Conservation (phyloP, 768 basidiomycete genomes). For the Russula olivacea region DNA sequence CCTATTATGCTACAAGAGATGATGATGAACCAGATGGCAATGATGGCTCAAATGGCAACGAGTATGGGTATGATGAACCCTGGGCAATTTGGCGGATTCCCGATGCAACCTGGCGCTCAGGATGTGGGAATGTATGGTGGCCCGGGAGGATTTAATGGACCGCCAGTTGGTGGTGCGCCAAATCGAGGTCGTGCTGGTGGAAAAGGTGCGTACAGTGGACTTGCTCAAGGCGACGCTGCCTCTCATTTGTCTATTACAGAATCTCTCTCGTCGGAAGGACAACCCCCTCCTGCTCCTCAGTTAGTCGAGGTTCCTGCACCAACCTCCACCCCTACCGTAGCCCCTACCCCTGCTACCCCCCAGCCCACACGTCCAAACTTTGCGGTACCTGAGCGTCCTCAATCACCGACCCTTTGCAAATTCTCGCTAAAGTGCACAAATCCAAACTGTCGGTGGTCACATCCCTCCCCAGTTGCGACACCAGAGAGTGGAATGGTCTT, state of each 20-base stretch:
- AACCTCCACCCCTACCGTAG: slow-evolving; percentile 24
- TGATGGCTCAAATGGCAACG: slow-evolving; percentile 90
- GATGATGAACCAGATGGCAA: slow-evolving; percentile 87
- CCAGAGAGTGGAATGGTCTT: slow-evolving; percentile 91
- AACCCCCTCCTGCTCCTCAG: slow-evolving; percentile 24
- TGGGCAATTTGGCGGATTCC: slow-evolving; percentile 56
- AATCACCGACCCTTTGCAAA: slow-evolving; percentile 90
- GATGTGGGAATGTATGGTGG: slow-evolving; percentile 45
- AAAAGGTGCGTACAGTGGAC: slow-evolving; percentile 26
- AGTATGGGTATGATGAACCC: slow-evolving; percentile 75
- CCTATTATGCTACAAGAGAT: slow-evolving; percentile 79
- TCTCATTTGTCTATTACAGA: slow-evolving; percentile 21
- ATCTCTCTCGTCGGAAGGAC: slow-evolving; percentile 17
- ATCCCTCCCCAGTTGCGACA: slow-evolving; percentile 96
- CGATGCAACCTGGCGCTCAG: slow-evolving; percentile 45
- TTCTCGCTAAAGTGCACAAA: slow-evolving; percentile 89
- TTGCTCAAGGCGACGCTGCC: slow-evolving; percentile 24
- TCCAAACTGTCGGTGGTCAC: slow-evolving; percentile 81
- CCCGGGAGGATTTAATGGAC: slow-evolving; percentile 28
- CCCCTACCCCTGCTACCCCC: slow-evolving; percentile 27
- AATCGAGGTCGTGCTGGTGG: slow-evolving; percentile 35
- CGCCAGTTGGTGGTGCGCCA: slow-evolving; percentile 43
- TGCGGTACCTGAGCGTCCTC: slow-evolving; percentile 67
- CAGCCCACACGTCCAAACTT: slow-evolving; percentile 42
- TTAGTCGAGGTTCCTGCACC: slow-evolving; percentile 21